Base-by-base conservation (phyloP, 1,284 basidiomycete genomes). In the Apiotrichum montevideense region DNA sequence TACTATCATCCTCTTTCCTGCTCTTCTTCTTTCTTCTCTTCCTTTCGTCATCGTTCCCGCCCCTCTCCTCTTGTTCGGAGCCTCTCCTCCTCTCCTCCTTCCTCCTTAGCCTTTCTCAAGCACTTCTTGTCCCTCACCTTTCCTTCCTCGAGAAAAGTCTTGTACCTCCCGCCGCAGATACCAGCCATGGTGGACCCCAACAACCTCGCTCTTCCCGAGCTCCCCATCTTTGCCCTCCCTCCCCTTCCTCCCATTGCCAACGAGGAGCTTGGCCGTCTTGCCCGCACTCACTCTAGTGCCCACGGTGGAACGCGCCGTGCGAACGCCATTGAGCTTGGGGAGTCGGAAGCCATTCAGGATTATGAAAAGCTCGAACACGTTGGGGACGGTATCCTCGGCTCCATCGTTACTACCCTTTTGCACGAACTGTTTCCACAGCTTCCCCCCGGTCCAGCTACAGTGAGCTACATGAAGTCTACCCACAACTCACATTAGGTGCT, bases 301-400 rank as follows among this genome's bases (percentile, higher is more conserved):
- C 49, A 54, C 35, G 34, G 15, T 9, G 11, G 47, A 0, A 50
- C 55, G 3, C 60, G 57, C 33, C 46, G 53, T 15, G 13, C 58
- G 14, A 21, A 44, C 29, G 39, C 62, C 21, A 34, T 64, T 47
- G 52, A 60, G 50, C 46, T 59, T 14, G 48, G 44, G 4, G 35
- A 52, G 1, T 55, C 52, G 8, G 40, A 52, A 7, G 56, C 56
- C 32, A 56, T 60, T 1, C 46, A 57, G 21, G 66, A 73, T 55
- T 72, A 74, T 51, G 72, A 74, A 47, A 74, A 74, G 63, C 65
- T 74, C 14, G 71, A 74, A 58, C 69, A 70, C 58, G 66, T 74
- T 14, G 72, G 72, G 2, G 72, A 74, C 55, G 61, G 54, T 13
- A 39, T 74, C 4, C 57, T 72, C 6, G 66, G 63, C 15, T 46